Percentiles rank a stretch among this genome's conserved stretches.
Evolutionary conservation across 345 rosid species (phyloP).

Genomic region (Citrus sinensis): DNA sequence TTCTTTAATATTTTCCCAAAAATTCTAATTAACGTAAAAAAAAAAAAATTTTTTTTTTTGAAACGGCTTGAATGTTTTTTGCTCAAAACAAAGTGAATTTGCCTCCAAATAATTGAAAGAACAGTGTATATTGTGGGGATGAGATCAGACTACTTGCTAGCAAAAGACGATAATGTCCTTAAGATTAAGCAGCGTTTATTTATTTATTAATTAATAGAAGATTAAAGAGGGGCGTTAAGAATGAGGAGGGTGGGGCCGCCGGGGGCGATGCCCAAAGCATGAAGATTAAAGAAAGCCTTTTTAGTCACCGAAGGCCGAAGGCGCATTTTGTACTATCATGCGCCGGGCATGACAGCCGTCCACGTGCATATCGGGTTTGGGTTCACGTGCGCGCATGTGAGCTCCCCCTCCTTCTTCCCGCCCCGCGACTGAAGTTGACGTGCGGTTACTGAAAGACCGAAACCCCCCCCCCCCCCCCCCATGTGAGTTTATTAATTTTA

Average conservation of each 20-base stretch:
- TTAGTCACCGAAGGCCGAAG: not conserved
- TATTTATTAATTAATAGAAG: not conserved
- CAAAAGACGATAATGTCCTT: conserved; percentile 12
- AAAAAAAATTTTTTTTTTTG: no score
- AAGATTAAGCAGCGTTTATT: no score
- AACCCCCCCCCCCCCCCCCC: conserved; percentile 4
- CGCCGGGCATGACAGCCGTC: conserved; percentile 40
- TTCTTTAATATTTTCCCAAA: no score
- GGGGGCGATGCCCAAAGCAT: not conserved
- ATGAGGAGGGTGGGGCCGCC: not conserved
- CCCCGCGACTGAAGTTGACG: conserved; percentile 2
- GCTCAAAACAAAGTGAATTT: no score
- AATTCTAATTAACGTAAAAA: no score
- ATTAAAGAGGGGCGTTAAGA: not conserved
- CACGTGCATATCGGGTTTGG: conserved; percentile 38
- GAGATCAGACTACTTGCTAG: not conserved
- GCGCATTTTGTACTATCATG: conserved; percentile 16
- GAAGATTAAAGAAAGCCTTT: no score
- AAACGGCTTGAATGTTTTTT: no score
- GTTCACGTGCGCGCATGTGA: conserved; percentile 72
- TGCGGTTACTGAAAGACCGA: not conserved
- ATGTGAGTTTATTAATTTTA: conserved; percentile 21
- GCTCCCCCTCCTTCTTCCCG: conserved; percentile 18
- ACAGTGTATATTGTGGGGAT: no score
- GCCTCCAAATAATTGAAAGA: no score